Conservation (phyloP, 2,329 filamentous ascomycete species). For the Lachnellula willkommii region DNA sequence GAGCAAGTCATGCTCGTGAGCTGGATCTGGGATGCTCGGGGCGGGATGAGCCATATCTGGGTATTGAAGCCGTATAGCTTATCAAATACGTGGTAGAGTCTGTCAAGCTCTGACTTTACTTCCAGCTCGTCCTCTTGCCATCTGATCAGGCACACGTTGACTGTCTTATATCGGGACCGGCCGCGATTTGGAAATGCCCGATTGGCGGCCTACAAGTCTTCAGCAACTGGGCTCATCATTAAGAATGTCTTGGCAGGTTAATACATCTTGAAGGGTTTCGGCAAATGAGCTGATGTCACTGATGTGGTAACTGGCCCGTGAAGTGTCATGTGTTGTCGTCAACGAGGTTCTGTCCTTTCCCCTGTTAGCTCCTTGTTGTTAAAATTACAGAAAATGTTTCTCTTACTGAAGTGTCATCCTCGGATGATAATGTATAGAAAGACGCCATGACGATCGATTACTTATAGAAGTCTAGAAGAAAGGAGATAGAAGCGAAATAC, state of each 20-base stretch:
- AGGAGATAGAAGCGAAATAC: not conserved
- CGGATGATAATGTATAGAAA: conserved; percentile 12
- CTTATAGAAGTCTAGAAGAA: not conserved
- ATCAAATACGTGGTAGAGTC: conserved; percentile 50
- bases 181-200: conserved; percentile 45
- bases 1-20: conserved; percentile 46
- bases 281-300: conserved; percentile 12
- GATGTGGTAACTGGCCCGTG: conserved; percentile 12
- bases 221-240: not conserved
- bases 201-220: conserved; percentile 12
- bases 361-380: too few species aligned
- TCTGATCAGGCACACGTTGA: conserved; percentile 50
- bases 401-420: conserved; percentile 7
- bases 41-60: conserved; percentile 53
- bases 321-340: conserved; percentile 12
- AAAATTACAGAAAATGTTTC: not conserved
- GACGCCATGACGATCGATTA: not conserved
- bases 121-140: conserved; percentile 54
- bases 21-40: conserved; percentile 46
- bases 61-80: conserved; percentile 49
- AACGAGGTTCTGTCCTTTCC: conserved; percentile 7
- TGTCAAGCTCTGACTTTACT: conserved; percentile 50
- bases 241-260: not conserved
- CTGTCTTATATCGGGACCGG: conserved; percentile 48
- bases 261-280: conserved; percentile 14